Evolutionary conservation across 345 rosid genomes (phyloP).

Genomic region (Gossypium bickii): DNA sequence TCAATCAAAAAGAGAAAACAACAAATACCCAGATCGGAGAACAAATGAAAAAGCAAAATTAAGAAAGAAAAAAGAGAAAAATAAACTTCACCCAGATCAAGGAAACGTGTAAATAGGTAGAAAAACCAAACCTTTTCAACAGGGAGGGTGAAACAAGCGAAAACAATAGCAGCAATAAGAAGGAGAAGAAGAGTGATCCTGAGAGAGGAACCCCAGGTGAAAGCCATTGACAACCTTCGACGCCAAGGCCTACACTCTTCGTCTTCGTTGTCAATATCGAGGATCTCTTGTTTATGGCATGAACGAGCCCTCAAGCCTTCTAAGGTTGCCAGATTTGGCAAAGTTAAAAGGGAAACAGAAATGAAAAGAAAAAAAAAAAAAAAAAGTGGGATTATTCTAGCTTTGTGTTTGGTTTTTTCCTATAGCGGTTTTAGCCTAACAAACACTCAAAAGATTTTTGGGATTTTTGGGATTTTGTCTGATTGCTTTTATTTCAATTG

Average conservation of each 20-base stretch:
- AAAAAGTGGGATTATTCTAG: not conserved
- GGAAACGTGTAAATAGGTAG: not conserved
- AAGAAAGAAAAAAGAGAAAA: not conserved
- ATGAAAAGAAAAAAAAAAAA: not conserved
- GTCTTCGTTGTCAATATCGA: slow-evolving; percentile 36
- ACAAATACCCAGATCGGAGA: not conserved
- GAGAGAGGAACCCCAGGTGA: slow-evolving; percentile 71
- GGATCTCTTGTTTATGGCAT: slow-evolving; percentile 42
- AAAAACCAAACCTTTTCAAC: slow-evolving; percentile 57
- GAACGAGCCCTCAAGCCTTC: slow-evolving; percentile 49
- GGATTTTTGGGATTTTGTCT: not conserved
- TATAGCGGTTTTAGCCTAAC: not conserved
- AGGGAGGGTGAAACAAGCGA: slow-evolving; percentile 89
- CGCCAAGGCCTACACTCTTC: slow-evolving; percentile 57
- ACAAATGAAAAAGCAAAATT: not conserved
- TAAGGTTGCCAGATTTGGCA: slow-evolving; percentile 50
- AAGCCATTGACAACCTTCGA: slow-evolving; percentile 62
- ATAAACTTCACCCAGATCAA: not conserved
- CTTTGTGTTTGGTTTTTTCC: not conserved
- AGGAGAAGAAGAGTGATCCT: slow-evolving; percentile 60
- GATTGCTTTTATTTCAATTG: not conserved
- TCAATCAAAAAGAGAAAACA: not conserved
- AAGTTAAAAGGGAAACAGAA: not conserved
- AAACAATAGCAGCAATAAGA: slow-evolving; percentile 62
- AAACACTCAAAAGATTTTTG: not conserved